These are phyloP conservation scores for Pythium oligandrum DNA, from an alignment of 352 stramenopile species.

Conservation along the genomic window DNA sequence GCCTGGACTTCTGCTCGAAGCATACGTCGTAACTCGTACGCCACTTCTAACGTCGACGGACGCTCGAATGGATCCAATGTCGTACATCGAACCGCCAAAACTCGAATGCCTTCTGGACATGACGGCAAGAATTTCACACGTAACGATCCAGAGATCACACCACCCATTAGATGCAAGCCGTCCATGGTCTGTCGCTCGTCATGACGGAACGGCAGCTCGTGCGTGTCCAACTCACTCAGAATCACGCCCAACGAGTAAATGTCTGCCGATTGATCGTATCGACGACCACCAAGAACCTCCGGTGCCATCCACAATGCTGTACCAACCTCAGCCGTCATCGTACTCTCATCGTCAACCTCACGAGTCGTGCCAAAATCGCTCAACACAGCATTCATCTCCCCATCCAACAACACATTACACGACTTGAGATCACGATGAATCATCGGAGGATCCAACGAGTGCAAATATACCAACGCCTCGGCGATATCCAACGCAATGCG, in stretches of 20 bases:
- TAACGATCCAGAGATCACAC: too few species aligned
- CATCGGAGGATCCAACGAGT: slow-evolving; percentile 61
- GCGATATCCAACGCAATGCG: slow-evolving; percentile 47
- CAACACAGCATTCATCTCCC: slow-evolving; percentile 23
- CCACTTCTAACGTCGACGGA: too few species aligned
- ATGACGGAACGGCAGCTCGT: slow-evolving; percentile 63
- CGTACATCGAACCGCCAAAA: too few species aligned
- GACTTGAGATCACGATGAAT: slow-evolving; percentile 88
- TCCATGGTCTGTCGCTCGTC: too few species aligned
- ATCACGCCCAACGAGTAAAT: slow-evolving; percentile 81
- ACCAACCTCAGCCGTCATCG: slow-evolving; percentile 37
- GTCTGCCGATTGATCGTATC: slow-evolving; percentile 71
- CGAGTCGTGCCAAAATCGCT: slow-evolving; percentile 51
- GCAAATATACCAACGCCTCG: slow-evolving; percentile 75
- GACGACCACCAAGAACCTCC: slow-evolving; percentile 52
- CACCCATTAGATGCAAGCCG: too few species aligned
- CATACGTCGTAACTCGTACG: too few species aligned
- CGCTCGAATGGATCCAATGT: too few species aligned
- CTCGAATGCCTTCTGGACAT: too few species aligned
- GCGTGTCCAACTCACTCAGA: slow-evolving; percentile 69
- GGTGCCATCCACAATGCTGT: slow-evolving; percentile 66
- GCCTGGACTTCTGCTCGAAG: too few species aligned
- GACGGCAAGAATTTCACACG: too few species aligned
- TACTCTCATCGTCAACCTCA: slow-evolving; percentile 43
- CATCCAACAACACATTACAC: slow-evolving; percentile 74